Percentiles rank a stretch among this genome's conserved stretches.
These are phyloP conservation scores for Fusarium sp. DNA, from an alignment of 2,329 filamentous ascomycete species.

Conservation along the genomic window DNA sequence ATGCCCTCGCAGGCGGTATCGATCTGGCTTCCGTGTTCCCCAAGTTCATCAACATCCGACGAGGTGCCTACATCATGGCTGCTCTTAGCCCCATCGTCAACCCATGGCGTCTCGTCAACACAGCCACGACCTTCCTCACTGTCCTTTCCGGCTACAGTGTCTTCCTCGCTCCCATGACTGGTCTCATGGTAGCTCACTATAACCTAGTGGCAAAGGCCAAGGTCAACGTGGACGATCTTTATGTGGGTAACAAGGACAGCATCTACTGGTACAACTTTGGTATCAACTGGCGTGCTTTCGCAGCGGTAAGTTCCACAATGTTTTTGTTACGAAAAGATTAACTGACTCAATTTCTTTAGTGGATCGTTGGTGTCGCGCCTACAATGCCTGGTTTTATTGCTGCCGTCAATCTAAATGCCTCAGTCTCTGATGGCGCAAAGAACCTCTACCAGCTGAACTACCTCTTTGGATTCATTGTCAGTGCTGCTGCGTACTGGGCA, in stretches of 20 bases:
- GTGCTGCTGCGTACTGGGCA: slow-evolving; percentile 48
- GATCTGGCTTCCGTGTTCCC: slow-evolving; percentile 56
- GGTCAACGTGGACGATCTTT: slow-evolving; percentile 54
- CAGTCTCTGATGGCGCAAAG: slow-evolving; percentile 52
- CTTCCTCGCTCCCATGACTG: slow-evolving; percentile 56
- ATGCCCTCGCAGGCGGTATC: slow-evolving; percentile 55
- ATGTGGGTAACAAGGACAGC: slow-evolving; percentile 46
- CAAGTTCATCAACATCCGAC: slow-evolving; percentile 54
- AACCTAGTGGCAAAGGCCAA: slow-evolving; percentile 51
- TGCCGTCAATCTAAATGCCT: slow-evolving; percentile 52
- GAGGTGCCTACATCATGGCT: slow-evolving; percentile 54
- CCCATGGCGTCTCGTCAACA: slow-evolving; percentile 55
- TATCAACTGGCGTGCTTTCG: slow-evolving; percentile 56
- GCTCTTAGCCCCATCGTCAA: slow-evolving; percentile 54
- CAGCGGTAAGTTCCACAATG: slow-evolving; percentile 50
- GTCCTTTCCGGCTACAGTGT: slow-evolving; percentile 55
- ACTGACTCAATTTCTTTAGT: slow-evolving; percentile 46
- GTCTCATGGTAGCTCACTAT: slow-evolving; percentile 55
- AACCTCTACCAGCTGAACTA: slow-evolving; percentile 57
- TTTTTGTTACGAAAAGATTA: background rate
- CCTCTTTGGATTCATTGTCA: slow-evolving; percentile 54
- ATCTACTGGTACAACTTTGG: slow-evolving; percentile 58
- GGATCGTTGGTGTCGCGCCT: slow-evolving; percentile 55
- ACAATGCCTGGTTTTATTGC: slow-evolving; percentile 58
- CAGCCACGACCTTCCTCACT: slow-evolving; percentile 53